Base-by-base conservation (phyloP, 73 alveolate species). In the Strombidium stylifer region DNA sequence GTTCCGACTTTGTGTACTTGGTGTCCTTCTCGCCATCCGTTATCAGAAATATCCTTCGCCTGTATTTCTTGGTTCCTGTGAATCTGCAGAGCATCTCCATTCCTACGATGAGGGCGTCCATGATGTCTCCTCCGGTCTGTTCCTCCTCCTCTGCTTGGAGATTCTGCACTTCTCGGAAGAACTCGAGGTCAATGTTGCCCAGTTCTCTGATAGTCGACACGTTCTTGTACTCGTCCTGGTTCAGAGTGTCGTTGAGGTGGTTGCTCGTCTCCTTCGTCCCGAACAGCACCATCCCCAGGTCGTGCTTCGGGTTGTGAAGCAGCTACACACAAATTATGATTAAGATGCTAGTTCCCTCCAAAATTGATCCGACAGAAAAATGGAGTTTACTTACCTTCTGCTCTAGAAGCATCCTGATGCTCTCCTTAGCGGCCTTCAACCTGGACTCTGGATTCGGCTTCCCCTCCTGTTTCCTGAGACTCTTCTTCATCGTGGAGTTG, bases 1-100 rank as follows among this genome's bases (percentile, higher is more conserved):
- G 39, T 42, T 85, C 83, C 6, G 56, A 86, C 41, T 56, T 25
- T 3, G 73, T 81, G 27, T 64, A 64, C 50, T 84, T 58, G 26
- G 93, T 71, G 41, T 78, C 67, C 14, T 95, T 73, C 46, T 73
- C 95, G 12, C 99, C 99, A 69, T 93, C 98, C 2, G 99, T 93
- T 18, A 95, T 72, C 24, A 95, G 52, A 79, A 90, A 93, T 19
- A 95, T 85, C 64, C 95, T 70, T 62, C 93, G 93, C 19, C 81
- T 86, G 69, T 66, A 78, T 61, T 95, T 95, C 78, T 74, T 76
- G 19, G 81, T 79, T 39, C 91, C 90, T 42, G 81, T 84, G 52
- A 84, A 70, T 3, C 82, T 69, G 40, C 66, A 83, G n/a, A 95
- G 55, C 87, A 87, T 83, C 41, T 87, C 92, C 44, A 95, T 76